Evolutionary conservation across 192 early-diverging fungal species (phyloP), one percentile per base, ranked within the genome.

Genomic region (Chytriomyces hyalinus): DNA sequence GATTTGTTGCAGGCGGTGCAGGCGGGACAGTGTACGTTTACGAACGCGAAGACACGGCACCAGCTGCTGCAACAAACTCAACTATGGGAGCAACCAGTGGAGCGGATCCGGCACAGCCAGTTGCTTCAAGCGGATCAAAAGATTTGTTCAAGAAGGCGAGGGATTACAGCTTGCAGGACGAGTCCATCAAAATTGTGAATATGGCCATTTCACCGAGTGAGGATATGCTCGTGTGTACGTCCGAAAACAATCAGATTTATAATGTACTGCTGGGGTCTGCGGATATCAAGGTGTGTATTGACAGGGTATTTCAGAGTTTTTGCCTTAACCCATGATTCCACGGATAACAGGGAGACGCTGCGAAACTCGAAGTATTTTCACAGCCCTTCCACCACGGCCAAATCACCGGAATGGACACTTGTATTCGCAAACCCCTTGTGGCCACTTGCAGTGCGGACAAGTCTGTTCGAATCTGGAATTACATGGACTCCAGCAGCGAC

Each of bases 381-480:
- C 88, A 90, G 49, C 84, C 89, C 2, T 89, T 89, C 76, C 89
- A 90, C 77, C 86, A 85, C 65, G 84, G 82, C 24, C 84, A 77
- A 46, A 82, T 89, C 75, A 84, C 82, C 8, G 84, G 87, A 7
- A 81, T 87, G 77, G 85, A 89, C 78, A 84, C 83, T 17, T 89
- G 87, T 61, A 82, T 88, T 53, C 62, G 87, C 46, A 89, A 89
- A 59, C 89, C 89, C 10, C 78, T 91, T 48, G 68, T 91, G 46
- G 89, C 82, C 10, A 90, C 88, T 17, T 90, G 87, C 73, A 83
- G 81, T 0, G 63, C 80, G 47, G 89, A 91, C 77, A 77, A 83
- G 43, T 87, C 88, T 45, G 85, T 91, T n/a, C 79, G 89, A 4
- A 83, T 91, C 10, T 91, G 88, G 88, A 91, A 91, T 79, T 91